Conservation (phyloP, 768 basidiomycete genomes). For the Leucosporidium scottii region DNA sequence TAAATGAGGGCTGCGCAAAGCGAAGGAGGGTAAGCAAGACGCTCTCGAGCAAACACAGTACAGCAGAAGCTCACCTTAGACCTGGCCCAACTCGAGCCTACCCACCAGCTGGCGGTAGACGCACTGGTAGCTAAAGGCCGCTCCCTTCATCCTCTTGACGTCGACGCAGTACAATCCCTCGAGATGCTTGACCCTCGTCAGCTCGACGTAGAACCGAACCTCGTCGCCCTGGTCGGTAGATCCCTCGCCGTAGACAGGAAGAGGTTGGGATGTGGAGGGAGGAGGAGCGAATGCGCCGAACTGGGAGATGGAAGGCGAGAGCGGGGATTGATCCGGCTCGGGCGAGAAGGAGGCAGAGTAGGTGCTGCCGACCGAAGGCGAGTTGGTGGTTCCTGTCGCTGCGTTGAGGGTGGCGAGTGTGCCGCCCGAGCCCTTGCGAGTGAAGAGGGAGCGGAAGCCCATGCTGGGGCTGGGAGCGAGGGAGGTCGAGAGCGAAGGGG, state of each 20-base stretch:
- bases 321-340: not conserved
- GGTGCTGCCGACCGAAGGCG: not conserved
- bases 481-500: constrained; percentile 4
- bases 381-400: not conserved
- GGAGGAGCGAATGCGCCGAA: constrained; percentile 2
- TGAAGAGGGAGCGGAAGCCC: constrained; percentile 29
- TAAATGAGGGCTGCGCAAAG: too few relatives aligned
- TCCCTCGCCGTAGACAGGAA: constrained; percentile 67
- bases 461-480: constrained; percentile 18
- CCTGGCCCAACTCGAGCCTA: constrained; percentile 10
- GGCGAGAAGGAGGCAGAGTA: not conserved
- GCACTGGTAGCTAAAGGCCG: constrained; percentile 52
- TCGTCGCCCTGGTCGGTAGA: constrained; percentile 79
- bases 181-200: constrained; percentile 81
- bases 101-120: constrained; percentile 39
- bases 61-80: not conserved
- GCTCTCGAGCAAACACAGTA: not conserved
- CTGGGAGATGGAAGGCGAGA: not conserved
- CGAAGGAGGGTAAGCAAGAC: not conserved
- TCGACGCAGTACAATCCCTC: constrained; percentile 87
- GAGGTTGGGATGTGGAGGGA: constrained; percentile 22
- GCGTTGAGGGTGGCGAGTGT: not conserved
- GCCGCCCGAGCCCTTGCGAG: not conserved
- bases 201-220: constrained; percentile 90
- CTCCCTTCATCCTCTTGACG: constrained; percentile 84